Percentiles rank a stretch among this genome's conserved stretches.
phyloP scores from a whole-genome alignment of 2,329 filamentous ascomycete species.

The Raffaelea deltoideospora region DNA sequence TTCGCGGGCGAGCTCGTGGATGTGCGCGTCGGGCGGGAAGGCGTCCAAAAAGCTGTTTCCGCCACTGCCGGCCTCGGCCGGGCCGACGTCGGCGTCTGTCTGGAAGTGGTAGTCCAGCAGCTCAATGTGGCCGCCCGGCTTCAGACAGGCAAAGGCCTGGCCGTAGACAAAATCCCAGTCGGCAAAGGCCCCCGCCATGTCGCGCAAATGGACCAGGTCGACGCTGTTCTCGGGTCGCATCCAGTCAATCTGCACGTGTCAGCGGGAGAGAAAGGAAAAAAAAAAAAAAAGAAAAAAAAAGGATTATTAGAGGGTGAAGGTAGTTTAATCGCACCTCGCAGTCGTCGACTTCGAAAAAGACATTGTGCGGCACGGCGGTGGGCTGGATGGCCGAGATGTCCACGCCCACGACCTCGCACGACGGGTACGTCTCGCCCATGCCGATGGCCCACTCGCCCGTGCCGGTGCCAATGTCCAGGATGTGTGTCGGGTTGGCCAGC shows the following conservation, averaged over 20 bases:
- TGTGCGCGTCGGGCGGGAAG: slow-evolving; percentile 24
- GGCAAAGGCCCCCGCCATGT: slow-evolving; percentile 38
- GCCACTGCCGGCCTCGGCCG: slow-evolving; percentile 16
- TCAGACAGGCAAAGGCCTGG: slow-evolving; percentile 35
- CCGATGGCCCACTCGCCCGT: slow-evolving; percentile 37
- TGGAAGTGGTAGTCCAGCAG: slow-evolving; percentile 25
- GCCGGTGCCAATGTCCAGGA: slow-evolving; percentile 45
- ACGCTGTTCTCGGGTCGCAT: slow-evolving; percentile 34
- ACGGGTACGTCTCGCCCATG: slow-evolving; percentile 37
- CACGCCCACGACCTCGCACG: slow-evolving; percentile 41
- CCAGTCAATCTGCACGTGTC: slow-evolving; percentile 27
- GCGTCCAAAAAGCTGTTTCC: slow-evolving; percentile 14
- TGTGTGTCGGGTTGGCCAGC: slow-evolving; percentile 21
- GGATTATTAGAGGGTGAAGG: too few relatives aligned
- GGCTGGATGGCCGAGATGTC: slow-evolving; percentile 45
- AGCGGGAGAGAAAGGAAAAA: neutral
- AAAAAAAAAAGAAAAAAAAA: slow-evolving; percentile 6
- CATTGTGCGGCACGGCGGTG: slow-evolving; percentile 39
- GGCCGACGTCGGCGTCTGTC: too few relatives aligned
- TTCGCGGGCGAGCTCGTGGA: slow-evolving; percentile 17
- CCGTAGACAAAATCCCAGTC: slow-evolving; percentile 41
- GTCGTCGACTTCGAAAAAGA: slow-evolving; percentile 45
- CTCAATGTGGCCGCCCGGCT: slow-evolving; percentile 37
- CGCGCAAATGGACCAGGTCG: slow-evolving; percentile 41
- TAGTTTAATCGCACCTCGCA: slow-evolving; percentile 32